Base-by-base conservation (phyloP, 441 rosid species). In the Erodium chrysanthum region DNA sequence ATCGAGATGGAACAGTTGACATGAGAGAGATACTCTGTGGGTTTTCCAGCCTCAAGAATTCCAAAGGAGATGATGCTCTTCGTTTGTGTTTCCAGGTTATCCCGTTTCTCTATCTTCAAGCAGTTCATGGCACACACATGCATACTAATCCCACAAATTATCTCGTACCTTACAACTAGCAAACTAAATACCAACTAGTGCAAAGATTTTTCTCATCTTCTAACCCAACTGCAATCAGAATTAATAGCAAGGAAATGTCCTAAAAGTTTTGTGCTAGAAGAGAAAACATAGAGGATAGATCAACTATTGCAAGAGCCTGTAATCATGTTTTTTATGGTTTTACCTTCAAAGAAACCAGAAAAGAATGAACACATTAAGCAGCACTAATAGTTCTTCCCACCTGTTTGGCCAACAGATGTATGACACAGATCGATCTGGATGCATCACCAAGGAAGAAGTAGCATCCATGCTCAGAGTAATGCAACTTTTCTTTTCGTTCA, bases 21-120 rank as follows among this genome's bases (percentile, higher is more conserved):
- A 84, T 84, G 89, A 86, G 91, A 65, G 95, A 86, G 76, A 83
- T 86, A 27, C 81, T 88, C 0, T 84, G 94, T 8, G 95, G 91
- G 48, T 84, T 88, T 69, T 84, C 91, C 61, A 88, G 80, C 81
- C 89, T 88, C 52, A 81, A 79, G 73, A 88, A 84, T 70, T 88
- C 89, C 10, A 71, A 64, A 66, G 95, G 91, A 62, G 89, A 88
- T 11, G 87, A 84, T 27, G 91, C 95, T 52, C 85, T 88, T 7
- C 82, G 75, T n/a, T 75, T 88, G 31, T 86, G 95, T 75, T 88
- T 88, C 72, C 86, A 84, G 90, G 90, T 88, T 25, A 37, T 7
- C 29, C 29, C 20, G 54, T 18, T 59, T 46, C 29, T 64, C 70
- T 1, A 37, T 11, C 62, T 14, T 40, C 4, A 67, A 58, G 11